Evolutionary conservation across 306 rosid species (phyloP).

Genomic region (Dalbergia cochinchinensis): DNA sequence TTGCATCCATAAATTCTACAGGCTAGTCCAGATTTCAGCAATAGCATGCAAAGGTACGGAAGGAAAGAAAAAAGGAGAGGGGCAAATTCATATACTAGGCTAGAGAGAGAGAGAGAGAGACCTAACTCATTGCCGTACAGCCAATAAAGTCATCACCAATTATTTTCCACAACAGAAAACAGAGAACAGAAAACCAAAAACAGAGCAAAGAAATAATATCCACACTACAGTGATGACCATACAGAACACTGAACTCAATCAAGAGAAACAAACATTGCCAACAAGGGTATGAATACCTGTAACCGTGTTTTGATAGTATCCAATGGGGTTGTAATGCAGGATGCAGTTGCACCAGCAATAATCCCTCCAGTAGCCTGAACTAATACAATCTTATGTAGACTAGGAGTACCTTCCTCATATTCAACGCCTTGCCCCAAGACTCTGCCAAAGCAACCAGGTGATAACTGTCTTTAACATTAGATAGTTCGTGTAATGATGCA

Average conservation of each 20-base stretch:
- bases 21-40: background rate
- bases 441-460: constrained; percentile 52
- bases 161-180: background rate
- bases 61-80: background rate
- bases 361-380: constrained; percentile 92
- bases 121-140: background rate
- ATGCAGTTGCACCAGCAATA: constrained; percentile 87
- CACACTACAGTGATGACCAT: constrained; percentile 3
- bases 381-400: constrained; percentile 60
- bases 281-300: constrained; percentile 67
- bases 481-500: background rate
- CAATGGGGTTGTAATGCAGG: constrained; percentile 87
- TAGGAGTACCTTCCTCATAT: constrained; percentile 55
- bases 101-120: background rate
- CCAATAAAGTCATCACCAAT: constrained; percentile 14
- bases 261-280: constrained; percentile 28
- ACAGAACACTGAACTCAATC: constrained; percentile 22
- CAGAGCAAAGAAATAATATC: background rate
- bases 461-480: constrained; percentile 14
- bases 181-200: background rate
- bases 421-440: constrained; percentile 49
- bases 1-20: constrained; percentile 26
- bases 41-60: background rate
- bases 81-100: background rate
- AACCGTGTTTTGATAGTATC: constrained; percentile 95